Base-by-base conservation (phyloP, 306 rosid species). In the Trifolium fragiferum region DNA sequence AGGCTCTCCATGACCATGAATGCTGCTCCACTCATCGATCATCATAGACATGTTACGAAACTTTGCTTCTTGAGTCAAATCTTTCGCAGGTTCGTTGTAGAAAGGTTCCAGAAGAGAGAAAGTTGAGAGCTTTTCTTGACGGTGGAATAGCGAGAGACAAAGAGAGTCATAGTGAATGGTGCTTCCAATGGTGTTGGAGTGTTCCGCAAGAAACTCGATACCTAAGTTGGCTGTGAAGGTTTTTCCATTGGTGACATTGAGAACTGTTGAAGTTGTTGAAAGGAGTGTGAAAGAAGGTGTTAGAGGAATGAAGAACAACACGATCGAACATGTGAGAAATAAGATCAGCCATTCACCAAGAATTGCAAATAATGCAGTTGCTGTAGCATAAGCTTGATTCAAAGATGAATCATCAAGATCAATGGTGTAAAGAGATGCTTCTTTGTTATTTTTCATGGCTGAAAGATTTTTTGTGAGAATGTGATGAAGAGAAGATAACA, bases 321-420 rank as follows among this genome's bases (percentile, higher is more conserved):
- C 68, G 1, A 75, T 27, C 5, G 61, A 61, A 43, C n/a, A 80
- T 0, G 80, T 54, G 47, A 70, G 11, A 11, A 69, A 0, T 14
- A 80, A 33, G 77, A 75, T 70, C 37, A 43, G 5, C 84, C 80
- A 80, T 69, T 69, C 80, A 0, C 77, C 68, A 43, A 80, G 80
- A 75, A 68, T 61, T 27, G 79, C 75, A 37, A 73, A 66, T 75
- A 80, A 14, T 41, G 71, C 40, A 20, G 70, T 63, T 57, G 72
- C 20, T 9, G 64, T 38, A 2, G 32, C 73, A 7, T 51, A 35
- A 10, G 72, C 77, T 60, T 20, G 62, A 38, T 73, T 66, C 19
- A 40, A 18, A 0, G 57, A 57, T 68, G 64, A 58, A 23, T 66
- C 70, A 1, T 66, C 70, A 3, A 19, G 41, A 60, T 60, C 20